phyloP scores from a whole-genome alignment of 2,329 filamentous ascomycete genomes.

The Aspergillus sp. region DNA sequence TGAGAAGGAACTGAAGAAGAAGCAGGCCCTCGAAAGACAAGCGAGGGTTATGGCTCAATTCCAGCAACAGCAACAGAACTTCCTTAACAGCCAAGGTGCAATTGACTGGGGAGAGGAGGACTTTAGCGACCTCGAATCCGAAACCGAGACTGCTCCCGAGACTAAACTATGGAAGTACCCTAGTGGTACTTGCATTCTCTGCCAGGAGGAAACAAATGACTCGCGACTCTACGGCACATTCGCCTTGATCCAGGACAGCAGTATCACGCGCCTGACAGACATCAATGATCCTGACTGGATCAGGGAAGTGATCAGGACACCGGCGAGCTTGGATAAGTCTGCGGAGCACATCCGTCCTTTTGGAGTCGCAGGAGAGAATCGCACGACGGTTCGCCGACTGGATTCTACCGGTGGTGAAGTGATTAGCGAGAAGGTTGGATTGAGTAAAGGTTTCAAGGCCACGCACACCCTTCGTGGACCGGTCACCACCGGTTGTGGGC shows the following conservation, averaged over 20 bases:
- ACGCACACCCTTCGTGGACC: constrained; percentile 69
- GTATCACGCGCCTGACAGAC: constrained; percentile 83
- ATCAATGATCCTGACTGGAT: constrained; percentile 80
- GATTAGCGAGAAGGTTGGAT: constrained; percentile 72
- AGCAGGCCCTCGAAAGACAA: constrained; percentile 83
- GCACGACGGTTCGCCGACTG: constrained; percentile 72
- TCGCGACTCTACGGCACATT: constrained; percentile 89
- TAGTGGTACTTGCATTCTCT: constrained; percentile 88
- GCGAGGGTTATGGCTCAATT: constrained; percentile 97
- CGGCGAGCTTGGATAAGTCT: constrained; percentile 78
- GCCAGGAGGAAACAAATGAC: constrained; percentile 93
- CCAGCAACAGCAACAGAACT: constrained; percentile 94
- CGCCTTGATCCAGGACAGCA: constrained; percentile 82
- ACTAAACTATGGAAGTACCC: constrained; percentile 88
- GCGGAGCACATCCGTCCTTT: constrained; percentile 84
- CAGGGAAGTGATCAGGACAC: constrained; percentile 76
- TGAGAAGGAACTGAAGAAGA: constrained; percentile 78
- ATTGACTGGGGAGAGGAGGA: constrained; percentile 88
- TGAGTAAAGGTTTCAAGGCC: constrained; percentile 86
- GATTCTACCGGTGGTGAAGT: constrained; percentile 71
- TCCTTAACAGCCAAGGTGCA: constrained; percentile 82
- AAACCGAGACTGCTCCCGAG: constrained; percentile 56
- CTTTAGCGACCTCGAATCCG: constrained; percentile 63
- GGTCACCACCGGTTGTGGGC: constrained; percentile 87
- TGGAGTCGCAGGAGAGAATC: constrained; percentile 86